phyloP scores from a whole-genome alignment of 768 basidiomycete species.

The Serpula lacrymans region DNA sequence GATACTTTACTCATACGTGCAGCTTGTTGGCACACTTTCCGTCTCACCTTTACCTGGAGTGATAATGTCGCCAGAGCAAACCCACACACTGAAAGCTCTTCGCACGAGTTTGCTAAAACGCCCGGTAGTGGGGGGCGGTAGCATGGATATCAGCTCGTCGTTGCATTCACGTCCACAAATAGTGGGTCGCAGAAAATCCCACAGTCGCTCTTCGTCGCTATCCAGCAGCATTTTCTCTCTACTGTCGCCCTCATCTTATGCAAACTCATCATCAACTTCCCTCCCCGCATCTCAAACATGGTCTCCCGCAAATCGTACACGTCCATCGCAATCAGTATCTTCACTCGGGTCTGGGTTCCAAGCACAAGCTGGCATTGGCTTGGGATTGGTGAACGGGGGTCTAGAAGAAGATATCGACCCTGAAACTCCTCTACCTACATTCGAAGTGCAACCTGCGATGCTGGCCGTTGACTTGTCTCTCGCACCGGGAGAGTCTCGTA shows the following conservation, averaged over 20 bases:
- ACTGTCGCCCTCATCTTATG: constrained; percentile 17
- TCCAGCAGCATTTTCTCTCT: constrained; percentile 46
- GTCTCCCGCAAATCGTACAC: constrained; percentile 13
- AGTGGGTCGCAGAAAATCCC: constrained; percentile 30
- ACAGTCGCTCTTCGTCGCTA: constrained; percentile 50
- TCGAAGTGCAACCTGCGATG: constrained; percentile 83
- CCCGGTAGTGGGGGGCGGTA: constrained; percentile 58
- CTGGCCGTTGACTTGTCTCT: constrained; percentile 84
- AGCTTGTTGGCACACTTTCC: constrained; percentile 66
- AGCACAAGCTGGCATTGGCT: constrained; percentile 23
- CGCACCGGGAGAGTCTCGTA: constrained; percentile 78
- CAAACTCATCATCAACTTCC: constrained; percentile 16
- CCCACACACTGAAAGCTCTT: constrained; percentile 41
- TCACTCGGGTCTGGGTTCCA: no score
- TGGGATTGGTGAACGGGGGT: constrained; percentile 26
- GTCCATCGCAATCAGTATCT: background rate
- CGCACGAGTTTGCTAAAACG: constrained; percentile 45
- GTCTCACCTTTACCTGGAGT: constrained; percentile 47
- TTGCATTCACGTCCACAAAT: constrained; percentile 21
- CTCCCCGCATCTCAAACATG: constrained; percentile 22
- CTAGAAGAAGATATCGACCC: constrained; percentile 51
- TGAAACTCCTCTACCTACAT: constrained; percentile 73
- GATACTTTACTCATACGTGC: constrained; percentile 83
- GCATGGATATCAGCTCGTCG: constrained; percentile 72
- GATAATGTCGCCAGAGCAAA: constrained; percentile 42